Evolutionary conservation across 2,329 filamentous ascomycete genomes (phyloP), one percentile per base, ranked within the genome.

Genomic region (Cytospora paraplurivora): DNA sequence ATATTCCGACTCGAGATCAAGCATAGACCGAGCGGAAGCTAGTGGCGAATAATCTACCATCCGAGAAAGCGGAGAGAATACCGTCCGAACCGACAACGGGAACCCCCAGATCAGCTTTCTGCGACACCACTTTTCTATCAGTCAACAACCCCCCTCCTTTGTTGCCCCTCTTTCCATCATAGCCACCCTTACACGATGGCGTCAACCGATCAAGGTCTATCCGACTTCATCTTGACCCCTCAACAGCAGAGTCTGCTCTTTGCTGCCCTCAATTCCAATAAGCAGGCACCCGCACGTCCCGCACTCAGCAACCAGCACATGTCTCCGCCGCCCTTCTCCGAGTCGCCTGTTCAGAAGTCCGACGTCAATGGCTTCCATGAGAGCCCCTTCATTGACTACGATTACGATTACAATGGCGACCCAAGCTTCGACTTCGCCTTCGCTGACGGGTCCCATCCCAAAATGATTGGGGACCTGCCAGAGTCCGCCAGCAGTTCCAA

Each of bases 371-470:
- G 79, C 67, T 84, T 86, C 52, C 86, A 92, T 37, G 90, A 93
- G 56, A 95, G 90, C 67, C 92, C 93, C 0, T 93, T 88, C 72
- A 82, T 96, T 63, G 92, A 97, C 68, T 95, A 93, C 71, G 88
- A 90, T 68, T 88, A 90, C 68, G 88, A 91, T 54, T 87, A 92
- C 63, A 91, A 93, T 64, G 81, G 81, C 64, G 90, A 93, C 71
- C 85, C 84, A 41, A 88, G 82, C 72, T 93, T 92, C 73, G 90
- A 93, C 69, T 93, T 93, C 68, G 88, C 92, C 62, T 81, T 82
- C 55, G 78, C 78, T 66, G 76, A 80, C 56, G 73, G 70, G 59
- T 79, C 85, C 65, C 82, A 87, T 44, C 81, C 84, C 62, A 83
- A 86, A 67, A 86, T 95, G 85, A 93, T 94, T 71, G 92, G 90